Conservation (phyloP, 176 grass and related monocot species). For the Oryza rufipogon region DNA sequence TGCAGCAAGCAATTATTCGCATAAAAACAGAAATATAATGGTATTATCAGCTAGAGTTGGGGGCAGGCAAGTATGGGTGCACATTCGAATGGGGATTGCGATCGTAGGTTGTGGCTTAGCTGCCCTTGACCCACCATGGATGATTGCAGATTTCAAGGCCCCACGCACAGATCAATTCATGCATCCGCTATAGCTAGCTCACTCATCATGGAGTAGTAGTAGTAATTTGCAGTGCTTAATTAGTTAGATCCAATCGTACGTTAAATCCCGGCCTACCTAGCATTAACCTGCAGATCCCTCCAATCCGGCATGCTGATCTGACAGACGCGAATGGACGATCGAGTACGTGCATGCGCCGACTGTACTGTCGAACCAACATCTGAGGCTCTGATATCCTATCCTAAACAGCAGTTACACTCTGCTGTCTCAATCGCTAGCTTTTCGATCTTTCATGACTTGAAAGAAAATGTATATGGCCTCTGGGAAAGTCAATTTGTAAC, state of each 20-base stretch:
- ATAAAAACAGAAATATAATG: neutral
- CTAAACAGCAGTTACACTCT: neutral
- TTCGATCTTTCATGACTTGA: too few species aligned
- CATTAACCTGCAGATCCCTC: neutral
- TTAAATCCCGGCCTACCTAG: slow-evolving; percentile 8
- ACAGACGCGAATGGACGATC: neutral
- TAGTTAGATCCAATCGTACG: slow-evolving; percentile 18
- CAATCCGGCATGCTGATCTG: neutral
- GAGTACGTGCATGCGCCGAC: neutral
- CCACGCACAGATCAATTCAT: slow-evolving; percentile 17
- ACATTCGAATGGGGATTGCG: slow-evolving; percentile 22
- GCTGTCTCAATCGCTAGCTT: too few species aligned
- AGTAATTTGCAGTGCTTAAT: slow-evolving; percentile 2
- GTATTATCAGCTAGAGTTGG: neutral
- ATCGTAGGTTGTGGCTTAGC: slow-evolving; percentile 51
- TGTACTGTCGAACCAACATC: neutral
- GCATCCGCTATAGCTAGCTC: neutral
- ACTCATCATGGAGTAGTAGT: neutral
- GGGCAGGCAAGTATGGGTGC: slow-evolving; percentile 43
- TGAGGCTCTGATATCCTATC: neutral
- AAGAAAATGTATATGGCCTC: too few species aligned
- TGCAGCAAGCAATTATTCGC: too few species aligned
- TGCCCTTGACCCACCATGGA: slow-evolving; percentile 44
- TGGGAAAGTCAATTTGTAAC: too few species aligned
- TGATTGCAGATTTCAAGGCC: slow-evolving; percentile 27